Conservation (phyloP, 2,329 filamentous ascomycete species). For the Alternaria tenuissima region DNA sequence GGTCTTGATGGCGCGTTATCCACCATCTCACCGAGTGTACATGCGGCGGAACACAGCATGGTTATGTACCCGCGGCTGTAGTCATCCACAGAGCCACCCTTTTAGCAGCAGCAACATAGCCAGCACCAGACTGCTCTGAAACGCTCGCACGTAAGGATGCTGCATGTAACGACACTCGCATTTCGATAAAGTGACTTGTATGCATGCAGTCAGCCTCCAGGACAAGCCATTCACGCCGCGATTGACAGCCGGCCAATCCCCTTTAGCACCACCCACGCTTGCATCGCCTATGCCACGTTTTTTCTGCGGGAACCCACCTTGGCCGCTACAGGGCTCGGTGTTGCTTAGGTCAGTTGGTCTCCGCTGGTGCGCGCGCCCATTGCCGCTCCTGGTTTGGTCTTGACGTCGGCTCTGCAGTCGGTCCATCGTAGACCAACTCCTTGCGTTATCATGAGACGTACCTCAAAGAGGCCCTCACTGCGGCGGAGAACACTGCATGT, state of each 20-base stretch:
- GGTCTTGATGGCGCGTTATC: not conserved
- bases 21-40: not conserved
- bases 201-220: constrained; percentile 23
- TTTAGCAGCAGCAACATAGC: constrained; percentile 16
- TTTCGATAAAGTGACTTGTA: constrained; percentile 14
- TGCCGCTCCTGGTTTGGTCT: constrained; percentile 7
- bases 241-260: not conserved
- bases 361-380: constrained; percentile 3
- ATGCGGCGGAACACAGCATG: not conserved
- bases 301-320: constrained; percentile 17
- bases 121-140: constrained; percentile 17
- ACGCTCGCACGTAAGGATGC: constrained; percentile 25
- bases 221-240: constrained; percentile 6
- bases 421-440: constrained; percentile 1
- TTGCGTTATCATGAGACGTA: not conserved
- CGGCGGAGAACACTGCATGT: not conserved
- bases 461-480: not conserved
- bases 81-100: constrained; percentile 5
- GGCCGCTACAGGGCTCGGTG: constrained; percentile 12
- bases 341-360: not conserved
- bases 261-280: constrained; percentile 10
- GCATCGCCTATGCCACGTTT: constrained; percentile 17
- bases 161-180: constrained; percentile 25
- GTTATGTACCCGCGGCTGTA: constrained; percentile 2
- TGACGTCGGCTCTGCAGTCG: not conserved